phyloP scores from a whole-genome alignment of 352 stramenopile genomes.

The Globisporangium mamillatum region DNA sequence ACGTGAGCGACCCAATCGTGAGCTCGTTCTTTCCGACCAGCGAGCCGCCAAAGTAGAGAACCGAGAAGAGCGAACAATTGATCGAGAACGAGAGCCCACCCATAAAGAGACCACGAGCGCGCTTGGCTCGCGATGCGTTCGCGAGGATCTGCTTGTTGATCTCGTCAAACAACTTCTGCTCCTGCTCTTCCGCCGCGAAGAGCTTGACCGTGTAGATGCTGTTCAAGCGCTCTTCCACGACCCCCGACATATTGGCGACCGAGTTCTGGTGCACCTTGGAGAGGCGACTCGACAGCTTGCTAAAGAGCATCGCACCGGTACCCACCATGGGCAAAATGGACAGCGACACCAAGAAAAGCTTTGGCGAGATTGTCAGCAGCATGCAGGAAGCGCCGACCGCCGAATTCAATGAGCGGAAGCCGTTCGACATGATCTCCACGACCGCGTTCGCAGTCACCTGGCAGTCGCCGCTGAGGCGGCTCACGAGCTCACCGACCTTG shows the following conservation, averaged over 20 bases:
- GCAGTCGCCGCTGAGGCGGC: conserved; percentile 82
- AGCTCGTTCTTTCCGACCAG: conserved; percentile 82
- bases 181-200: conserved; percentile 77
- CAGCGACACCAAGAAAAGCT: conserved; percentile 87
- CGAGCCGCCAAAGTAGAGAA: conserved; percentile 89
- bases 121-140: conserved; percentile 69
- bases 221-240: conserved; percentile 86
- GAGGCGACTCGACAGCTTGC: conserved; percentile 77
- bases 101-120: conserved; percentile 88
- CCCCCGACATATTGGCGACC: conserved; percentile 67
- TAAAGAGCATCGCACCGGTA: conserved; percentile 78
- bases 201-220: conserved; percentile 90
- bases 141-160: conserved; percentile 65
- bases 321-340: conserved; percentile 78
- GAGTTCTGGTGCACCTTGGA: conserved; percentile 79
- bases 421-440: conserved; percentile 83
- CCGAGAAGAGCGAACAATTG: conserved; percentile 88
- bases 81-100: conserved; percentile 83
- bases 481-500: conserved; percentile 86
- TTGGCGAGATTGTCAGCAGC: conserved; percentile 87
- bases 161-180: conserved; percentile 61
- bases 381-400: conserved; percentile 86
- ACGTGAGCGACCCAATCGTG: conserved; percentile 88
- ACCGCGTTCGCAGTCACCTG: conserved; percentile 88
- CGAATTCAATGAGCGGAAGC: conserved; percentile 88